Percentiles rank a stretch among this genome's conserved stretches.
phyloP scores from a whole-genome alignment of 192 early-diverging fungal species.

The Rhizophlyctis rosea region DNA sequence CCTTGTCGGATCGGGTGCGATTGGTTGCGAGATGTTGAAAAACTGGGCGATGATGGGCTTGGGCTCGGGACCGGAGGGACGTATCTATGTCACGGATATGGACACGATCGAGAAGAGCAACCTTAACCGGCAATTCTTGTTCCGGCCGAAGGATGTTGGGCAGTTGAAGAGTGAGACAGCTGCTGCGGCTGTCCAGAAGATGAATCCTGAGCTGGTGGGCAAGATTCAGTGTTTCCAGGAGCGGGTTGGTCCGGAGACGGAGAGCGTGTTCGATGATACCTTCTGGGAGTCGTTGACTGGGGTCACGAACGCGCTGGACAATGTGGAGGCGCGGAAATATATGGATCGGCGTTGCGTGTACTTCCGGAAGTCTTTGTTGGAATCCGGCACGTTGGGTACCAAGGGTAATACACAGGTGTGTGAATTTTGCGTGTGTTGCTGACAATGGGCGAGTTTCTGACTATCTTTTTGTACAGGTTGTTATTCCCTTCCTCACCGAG shows the following conservation, averaged over 20 bases:
- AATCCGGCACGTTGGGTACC: constrained; percentile 97
- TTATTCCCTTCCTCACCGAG: constrained; percentile 93
- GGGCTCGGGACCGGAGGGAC: constrained; percentile 73
- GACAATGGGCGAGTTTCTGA: background rate
- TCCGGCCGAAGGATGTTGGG: constrained; percentile 70
- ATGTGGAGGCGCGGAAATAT: constrained; percentile 95
- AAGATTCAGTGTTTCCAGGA: constrained; percentile 71
- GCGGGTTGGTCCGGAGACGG: constrained; percentile 92
- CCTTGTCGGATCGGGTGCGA: constrained; percentile 96
- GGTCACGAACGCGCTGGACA: constrained; percentile 98
- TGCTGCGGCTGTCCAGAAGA: constrained; percentile 75
- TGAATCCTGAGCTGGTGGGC: constrained; percentile 88
- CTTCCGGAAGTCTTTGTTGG: constrained; percentile 90
- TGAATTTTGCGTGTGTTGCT: background rate
- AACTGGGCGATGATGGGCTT: constrained; percentile 97
- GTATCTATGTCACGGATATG: constrained; percentile 94
- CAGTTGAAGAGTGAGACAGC: constrained; percentile 94
- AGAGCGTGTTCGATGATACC: constrained; percentile 84
- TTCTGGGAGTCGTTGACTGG: constrained; percentile 88
- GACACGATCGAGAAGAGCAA: constrained; percentile 99
- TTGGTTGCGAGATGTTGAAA: constrained; percentile 99
- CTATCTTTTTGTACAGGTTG: constrained; percentile 54
- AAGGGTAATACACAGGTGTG: constrained; percentile 97
- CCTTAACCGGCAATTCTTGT: constrained; percentile 98
- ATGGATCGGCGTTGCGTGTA: constrained; percentile 97